Percentiles rank a stretch among this genome's conserved stretches.
Evolutionary conservation across 805 yeast genomes (phyloP).

Genomic region (Clavispora santaluciae): DNA sequence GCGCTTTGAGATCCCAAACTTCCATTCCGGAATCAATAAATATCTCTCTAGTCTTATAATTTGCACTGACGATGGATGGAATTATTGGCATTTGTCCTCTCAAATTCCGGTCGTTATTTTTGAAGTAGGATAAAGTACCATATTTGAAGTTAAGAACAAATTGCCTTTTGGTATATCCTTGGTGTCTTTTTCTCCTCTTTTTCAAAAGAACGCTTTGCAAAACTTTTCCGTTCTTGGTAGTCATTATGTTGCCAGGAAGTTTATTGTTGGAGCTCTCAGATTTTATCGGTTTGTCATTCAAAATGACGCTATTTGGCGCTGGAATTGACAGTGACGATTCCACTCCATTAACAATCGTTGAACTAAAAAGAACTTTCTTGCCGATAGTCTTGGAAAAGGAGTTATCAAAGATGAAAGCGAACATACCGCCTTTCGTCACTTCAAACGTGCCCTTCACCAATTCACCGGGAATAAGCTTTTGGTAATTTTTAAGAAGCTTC

Average conservation of each 20-base stretch:
- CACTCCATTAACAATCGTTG: conserved; percentile 15
- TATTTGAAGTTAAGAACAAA: conserved; percentile 78
- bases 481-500: conserved; percentile 54
- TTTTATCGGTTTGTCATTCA: no score
- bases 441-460: conserved; percentile 56
- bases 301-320: neutral
- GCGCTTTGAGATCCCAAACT: conserved; percentile 81
- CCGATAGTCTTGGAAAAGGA: conserved; percentile 82
- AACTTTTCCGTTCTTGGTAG: conserved; percentile 61
- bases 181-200: conserved; percentile 73
- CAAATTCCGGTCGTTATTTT: conserved; percentile 63
- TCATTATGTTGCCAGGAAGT: conserved; percentile 14
- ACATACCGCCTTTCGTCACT: conserved; percentile 62
- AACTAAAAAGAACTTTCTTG: conserved; percentile 70
- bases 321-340: neutral
- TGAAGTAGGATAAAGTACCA: conserved; percentile 80
- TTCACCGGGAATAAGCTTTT: conserved; percentile 49
- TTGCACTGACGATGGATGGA: conserved; percentile 78
- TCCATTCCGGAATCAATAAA: conserved; percentile 93
- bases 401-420: conserved; percentile 89
- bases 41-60: conserved; percentile 59
- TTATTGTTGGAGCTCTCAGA: neutral
- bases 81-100: conserved; percentile 91
- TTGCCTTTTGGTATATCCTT: conserved; percentile 81
- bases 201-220: conserved; percentile 77